These are phyloP conservation scores for Mrakia gelida DNA, from an alignment of 768 basidiomycete species.

Conservation along the genomic window DNA sequence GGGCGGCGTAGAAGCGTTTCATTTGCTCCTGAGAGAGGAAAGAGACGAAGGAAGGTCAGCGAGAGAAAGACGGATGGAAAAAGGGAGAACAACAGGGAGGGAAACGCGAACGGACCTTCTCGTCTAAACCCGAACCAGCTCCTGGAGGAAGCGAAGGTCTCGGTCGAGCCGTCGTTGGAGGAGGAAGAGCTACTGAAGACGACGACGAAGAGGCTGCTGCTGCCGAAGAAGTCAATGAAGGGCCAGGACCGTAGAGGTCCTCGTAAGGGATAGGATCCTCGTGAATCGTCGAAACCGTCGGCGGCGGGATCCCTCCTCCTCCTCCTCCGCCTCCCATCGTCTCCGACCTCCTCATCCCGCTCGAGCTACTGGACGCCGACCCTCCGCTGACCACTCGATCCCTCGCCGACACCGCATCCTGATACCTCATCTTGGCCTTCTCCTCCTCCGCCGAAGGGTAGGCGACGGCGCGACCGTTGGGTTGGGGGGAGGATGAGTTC, in stretches of 20 bases:
- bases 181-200: neutral
- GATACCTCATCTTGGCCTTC: constrained; percentile 1
- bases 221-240: neutral
- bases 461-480: neutral
- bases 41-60: neutral
- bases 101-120: constrained; percentile 12
- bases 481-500: neutral
- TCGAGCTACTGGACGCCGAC: neutral
- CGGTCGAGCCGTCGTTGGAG: neutral
- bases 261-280: constrained; percentile 17
- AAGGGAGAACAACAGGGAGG: too few species aligned
- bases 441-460: constrained; percentile 11
- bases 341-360: too few species aligned
- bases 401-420: constrained; percentile 13
- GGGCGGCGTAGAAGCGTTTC: constrained; percentile 17
- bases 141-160: neutral
- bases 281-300: neutral
- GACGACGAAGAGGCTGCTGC: neutral
- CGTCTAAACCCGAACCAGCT: neutral
- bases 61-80: neutral
- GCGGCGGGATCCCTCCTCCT: neutral
- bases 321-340: neutral
- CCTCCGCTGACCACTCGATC: neutral
- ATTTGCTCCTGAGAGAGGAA: constrained; percentile 15
- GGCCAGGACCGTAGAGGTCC: constrained; percentile 6